phyloP scores from a whole-genome alignment of 2,329 filamentous ascomycete species.

The Aaosphaeria arxii region DNA sequence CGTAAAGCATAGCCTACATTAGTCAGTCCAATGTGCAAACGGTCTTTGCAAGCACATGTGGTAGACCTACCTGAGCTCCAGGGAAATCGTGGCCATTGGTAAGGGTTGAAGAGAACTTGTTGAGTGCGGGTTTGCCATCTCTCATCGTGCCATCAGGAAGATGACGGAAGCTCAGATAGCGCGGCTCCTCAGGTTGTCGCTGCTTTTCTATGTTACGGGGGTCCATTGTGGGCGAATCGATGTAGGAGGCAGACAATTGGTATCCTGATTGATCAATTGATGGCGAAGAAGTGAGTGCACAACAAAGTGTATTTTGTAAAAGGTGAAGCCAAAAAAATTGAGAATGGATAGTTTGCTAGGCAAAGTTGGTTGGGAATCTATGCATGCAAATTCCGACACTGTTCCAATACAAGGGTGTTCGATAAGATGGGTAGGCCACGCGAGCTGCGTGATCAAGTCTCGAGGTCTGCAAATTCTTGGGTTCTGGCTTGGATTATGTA shows the following conservation, averaged over 20 bases:
- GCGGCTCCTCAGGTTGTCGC: slow-evolving; percentile 35
- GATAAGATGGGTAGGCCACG: too few relatives aligned
- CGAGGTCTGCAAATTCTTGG: too few relatives aligned
- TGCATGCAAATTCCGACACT: too few relatives aligned
- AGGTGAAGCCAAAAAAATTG: too few relatives aligned
- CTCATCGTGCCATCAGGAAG: slow-evolving; percentile 50
- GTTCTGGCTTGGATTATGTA: too few relatives aligned
- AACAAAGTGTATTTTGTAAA: too few relatives aligned
- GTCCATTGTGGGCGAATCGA: slow-evolving; percentile 26
- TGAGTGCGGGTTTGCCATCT: slow-evolving; percentile 66
- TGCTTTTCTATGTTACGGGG: slow-evolving; percentile 34
- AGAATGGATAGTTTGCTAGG: too few relatives aligned
- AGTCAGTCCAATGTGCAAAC: neutral
- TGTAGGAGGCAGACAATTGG: neutral
- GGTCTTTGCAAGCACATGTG: neutral
- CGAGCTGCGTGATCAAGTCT: too few relatives aligned
- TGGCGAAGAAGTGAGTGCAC: too few relatives aligned
- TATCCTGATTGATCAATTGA: too few relatives aligned
- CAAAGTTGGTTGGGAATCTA: too few relatives aligned
- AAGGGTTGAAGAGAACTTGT: slow-evolving; percentile 80
- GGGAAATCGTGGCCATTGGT: slow-evolving; percentile 88
- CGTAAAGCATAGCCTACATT: slow-evolving; percentile 87
- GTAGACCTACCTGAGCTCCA: slow-evolving; percentile 68
- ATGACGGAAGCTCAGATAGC: slow-evolving; percentile 57
- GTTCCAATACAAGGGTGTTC: too few relatives aligned